phyloP scores from a whole-genome alignment of 345 rosid genomes.

The Brassica carinata region DNA sequence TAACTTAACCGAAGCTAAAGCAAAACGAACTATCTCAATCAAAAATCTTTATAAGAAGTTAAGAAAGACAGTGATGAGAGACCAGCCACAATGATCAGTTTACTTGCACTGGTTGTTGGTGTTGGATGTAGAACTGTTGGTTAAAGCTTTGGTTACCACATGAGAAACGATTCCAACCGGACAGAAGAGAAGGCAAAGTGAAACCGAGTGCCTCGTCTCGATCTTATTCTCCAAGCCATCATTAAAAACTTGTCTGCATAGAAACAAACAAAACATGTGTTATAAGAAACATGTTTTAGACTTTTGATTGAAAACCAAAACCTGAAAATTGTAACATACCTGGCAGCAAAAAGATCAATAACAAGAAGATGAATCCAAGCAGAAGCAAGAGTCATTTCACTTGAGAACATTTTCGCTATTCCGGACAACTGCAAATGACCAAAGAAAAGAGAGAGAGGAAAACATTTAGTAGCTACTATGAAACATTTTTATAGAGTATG shows the following conservation, averaged over 20 bases:
- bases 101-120: conserved; percentile 19
- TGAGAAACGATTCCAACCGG: conserved; percentile 77
- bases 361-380: conserved; percentile 94
- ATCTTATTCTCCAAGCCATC: conserved; percentile 76
- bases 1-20: neutral
- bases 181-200: conserved; percentile 85
- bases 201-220: conserved; percentile 90
- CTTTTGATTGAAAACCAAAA: neutral
- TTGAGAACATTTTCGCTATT: conserved; percentile 85
- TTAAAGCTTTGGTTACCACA: conserved; percentile 69
- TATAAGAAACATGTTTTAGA: neutral
- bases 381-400: conserved; percentile 85
- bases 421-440: conserved; percentile 59
- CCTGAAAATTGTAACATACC: conserved; percentile 41
- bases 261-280: neutral
- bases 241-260: conserved; percentile 73
- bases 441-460: neutral
- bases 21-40: conserved; percentile 7
- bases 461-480: neutral
- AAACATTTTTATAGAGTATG: too few species aligned
- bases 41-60: neutral
- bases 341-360: conserved; percentile 91
- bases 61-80: conserved; percentile 3
- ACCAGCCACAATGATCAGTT: neutral
- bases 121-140: conserved; percentile 35